Base-by-base conservation (phyloP, 495 filamentous ascomycete genomes). In the Neurospora sp. region DNA sequence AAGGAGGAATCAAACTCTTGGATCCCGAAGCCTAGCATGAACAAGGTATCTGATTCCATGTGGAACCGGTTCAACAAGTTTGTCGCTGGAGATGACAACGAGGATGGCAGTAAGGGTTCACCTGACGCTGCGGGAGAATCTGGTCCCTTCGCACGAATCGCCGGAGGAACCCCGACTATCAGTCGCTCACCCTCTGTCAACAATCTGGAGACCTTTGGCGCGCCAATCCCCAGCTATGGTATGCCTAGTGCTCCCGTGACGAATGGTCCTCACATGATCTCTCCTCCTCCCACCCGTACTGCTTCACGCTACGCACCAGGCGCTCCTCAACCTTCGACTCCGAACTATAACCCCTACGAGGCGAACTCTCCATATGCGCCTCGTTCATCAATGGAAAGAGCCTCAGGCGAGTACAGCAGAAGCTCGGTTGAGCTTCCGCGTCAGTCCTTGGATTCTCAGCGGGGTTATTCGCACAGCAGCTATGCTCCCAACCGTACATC, bases 11-110 rank as follows among this genome's bases (percentile, higher is more conserved):
- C 83, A 9, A 82, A 81, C 70, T 87, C 85, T 1, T 97, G 94
- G 93, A 94, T 98, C 47, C 92, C 93, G 1, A 96, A 93, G 79
- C 93, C 96, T 14, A 98, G 90, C 81, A 95, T 98, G 87, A 94
- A 96, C 79, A 97, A 94, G 78, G 93, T 98, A 0, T 96, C 93
- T 18, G 91, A 89, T 65, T 91, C 90, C 18, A 88, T 98, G 80
- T 95, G 92, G 89, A 91, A 90, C 70, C 92, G 90, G 39, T 97
- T 99, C 82, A 97, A 92, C 78, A 97, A 92, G 73, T 98, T 98
- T 76, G 93, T 99, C 69, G 91, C 92, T 71, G 96, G 96, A 6
- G 95, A 97, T 70, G 95, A 98, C 37, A 89, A 88, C 69, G 87
- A 89, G 6, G 83, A 82, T 45, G 84, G 82, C 31, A 89, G 87